Evolutionary conservation across 345 rosid genomes (phyloP).

Genomic region (Linum lewisii): DNA sequence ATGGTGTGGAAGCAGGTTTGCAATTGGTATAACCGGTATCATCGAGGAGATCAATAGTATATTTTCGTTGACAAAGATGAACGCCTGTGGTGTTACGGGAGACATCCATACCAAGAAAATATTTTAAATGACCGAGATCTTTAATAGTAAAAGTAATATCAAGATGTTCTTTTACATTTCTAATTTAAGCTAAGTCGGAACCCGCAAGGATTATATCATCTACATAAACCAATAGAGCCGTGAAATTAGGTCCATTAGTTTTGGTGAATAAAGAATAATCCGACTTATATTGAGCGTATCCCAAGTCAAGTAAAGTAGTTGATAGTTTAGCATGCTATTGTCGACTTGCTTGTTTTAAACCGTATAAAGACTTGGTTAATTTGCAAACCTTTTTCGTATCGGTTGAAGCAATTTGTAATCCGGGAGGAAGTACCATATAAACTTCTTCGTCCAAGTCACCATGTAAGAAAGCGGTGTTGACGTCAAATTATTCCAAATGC

Average conservation of each 20-base stretch:
- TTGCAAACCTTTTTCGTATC: not conserved
- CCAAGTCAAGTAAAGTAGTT: not conserved
- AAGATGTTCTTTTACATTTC: not conserved
- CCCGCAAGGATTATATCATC: not conserved
- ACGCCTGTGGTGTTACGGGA: not conserved
- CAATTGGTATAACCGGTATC: not conserved
- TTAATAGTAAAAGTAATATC: not conserved
- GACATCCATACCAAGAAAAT: not conserved
- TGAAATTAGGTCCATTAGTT: not conserved
- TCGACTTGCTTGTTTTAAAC: not conserved
- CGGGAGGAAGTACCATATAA: not conserved
- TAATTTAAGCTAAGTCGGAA: not conserved
- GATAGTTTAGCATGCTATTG: not conserved
- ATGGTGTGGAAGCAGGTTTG: not conserved
- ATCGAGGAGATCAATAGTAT: not conserved
- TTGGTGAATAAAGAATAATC: not conserved
- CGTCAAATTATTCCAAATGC: not conserved
- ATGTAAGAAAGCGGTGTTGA: not conserved
- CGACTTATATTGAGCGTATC: not conserved
- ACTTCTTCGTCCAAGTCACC: not conserved
- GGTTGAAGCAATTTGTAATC: not conserved
- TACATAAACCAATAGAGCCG: not conserved
- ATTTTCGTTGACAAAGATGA: not conserved
- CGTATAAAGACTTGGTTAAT: not conserved
- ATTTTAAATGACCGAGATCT: not conserved